phyloP scores from a whole-genome alignment of 176 grass and related monocot genomes.

The Eragrostis curvula region DNA sequence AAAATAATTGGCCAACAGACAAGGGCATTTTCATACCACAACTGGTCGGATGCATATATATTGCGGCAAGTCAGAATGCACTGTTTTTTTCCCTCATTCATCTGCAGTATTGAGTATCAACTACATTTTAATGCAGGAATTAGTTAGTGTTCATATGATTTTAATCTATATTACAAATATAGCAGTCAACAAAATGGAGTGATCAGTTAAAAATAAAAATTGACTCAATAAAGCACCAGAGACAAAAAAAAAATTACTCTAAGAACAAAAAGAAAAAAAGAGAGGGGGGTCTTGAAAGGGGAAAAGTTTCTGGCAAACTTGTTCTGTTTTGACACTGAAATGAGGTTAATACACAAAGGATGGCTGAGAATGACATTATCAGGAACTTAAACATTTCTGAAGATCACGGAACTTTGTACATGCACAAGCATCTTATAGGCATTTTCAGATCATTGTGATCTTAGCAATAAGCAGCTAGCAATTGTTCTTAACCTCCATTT shows the following conservation, averaged over 20 bases:
- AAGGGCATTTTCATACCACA: not conserved
- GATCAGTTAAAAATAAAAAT: not conserved
- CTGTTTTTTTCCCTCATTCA: not conserved
- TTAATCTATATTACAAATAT: not conserved
- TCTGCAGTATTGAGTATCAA: not conserved
- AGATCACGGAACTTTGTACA: constrained; percentile 7
- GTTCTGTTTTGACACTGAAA: not conserved
- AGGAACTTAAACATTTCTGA: not conserved
- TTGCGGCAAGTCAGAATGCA: not conserved
- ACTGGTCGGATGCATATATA: not conserved
- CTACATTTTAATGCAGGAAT: not conserved
- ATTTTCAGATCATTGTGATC: constrained; percentile 2
- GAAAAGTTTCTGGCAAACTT: not conserved
- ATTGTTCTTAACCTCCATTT: not conserved
- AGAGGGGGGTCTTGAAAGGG: not conserved
- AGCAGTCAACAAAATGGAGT: not conserved
- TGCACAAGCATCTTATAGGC: not conserved
- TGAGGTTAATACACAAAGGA: not conserved
- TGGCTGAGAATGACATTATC: not conserved
- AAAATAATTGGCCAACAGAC: not conserved
- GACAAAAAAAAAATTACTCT: not conserved
- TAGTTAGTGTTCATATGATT: not conserved
- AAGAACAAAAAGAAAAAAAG: not conserved
- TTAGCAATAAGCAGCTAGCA: not conserved
- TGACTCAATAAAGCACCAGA: not conserved